phyloP scores from a whole-genome alignment of 75 land plant genomes.

The Ceratopteris richardii region DNA sequence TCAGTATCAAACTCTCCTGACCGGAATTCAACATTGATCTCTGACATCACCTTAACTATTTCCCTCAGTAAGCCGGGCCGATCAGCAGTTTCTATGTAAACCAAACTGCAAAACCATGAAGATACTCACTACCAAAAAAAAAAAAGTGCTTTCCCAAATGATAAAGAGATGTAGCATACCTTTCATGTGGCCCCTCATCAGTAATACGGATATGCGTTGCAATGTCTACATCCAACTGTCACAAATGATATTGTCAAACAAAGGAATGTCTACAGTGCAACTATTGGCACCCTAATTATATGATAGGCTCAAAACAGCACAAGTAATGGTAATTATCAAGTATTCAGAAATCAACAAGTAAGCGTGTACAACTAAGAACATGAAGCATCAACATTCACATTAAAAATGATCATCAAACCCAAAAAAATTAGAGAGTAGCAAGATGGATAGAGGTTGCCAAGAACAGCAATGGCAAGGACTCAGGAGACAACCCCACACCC shows the following conservation, averaged over 20 bases:
- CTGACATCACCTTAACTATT: slow-evolving; percentile 65
- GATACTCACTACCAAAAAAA: too few species aligned
- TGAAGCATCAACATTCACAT: too few species aligned
- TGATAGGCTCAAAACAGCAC: background rate
- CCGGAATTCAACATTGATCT: slow-evolving; percentile 70
- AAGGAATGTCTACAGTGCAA: background rate
- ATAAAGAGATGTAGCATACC: slow-evolving; percentile 15
- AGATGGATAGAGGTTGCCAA: too few species aligned
- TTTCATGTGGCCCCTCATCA: slow-evolving; percentile 60
- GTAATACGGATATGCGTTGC: slow-evolving; percentile 54
- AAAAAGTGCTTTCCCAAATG: background rate
- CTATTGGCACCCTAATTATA: background rate
- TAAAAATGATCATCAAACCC: too few species aligned
- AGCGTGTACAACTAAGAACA: too few species aligned
- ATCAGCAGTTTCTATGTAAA: slow-evolving; percentile 85
- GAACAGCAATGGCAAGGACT: too few species aligned
- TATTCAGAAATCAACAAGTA: too few species aligned
- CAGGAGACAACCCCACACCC: too few species aligned
- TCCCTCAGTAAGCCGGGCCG: slow-evolving; percentile 85
- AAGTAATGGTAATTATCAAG: too few species aligned
- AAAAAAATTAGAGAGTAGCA: too few species aligned
- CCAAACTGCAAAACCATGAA: slow-evolving; percentile 45
- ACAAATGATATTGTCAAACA: background rate
- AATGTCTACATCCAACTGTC: slow-evolving; percentile 58
- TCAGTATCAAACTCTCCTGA: slow-evolving; percentile 97